These are phyloP conservation scores for Rosa multiflora DNA, from an alignment of 306 rosid genomes.

Conservation along the genomic window DNA sequence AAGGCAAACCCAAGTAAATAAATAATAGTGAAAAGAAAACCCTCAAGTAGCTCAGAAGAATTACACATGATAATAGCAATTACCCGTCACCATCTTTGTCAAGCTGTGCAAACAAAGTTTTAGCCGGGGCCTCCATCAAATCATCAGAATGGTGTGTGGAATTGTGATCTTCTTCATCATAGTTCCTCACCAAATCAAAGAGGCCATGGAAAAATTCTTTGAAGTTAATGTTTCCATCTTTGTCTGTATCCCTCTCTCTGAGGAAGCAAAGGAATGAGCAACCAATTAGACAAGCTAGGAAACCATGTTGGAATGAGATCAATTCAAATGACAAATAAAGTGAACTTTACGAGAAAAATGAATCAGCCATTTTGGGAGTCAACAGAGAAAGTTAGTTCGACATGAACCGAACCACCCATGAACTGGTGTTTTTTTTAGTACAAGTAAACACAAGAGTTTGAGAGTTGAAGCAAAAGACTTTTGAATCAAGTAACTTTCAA, in stretches of 20 bases:
- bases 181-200: slow-evolving; percentile 93
- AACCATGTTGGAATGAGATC: background rate
- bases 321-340: background rate
- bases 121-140: slow-evolving; percentile 76
- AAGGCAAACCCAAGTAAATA: slow-evolving; percentile 23
- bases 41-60: slow-evolving; percentile 8
- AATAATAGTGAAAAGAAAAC: slow-evolving; percentile 28
- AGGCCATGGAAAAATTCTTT: slow-evolving; percentile 97
- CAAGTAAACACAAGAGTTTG: background rate
- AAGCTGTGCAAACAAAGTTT: slow-evolving; percentile 68
- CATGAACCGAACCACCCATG: background rate
- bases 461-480: background rate
- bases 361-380: background rate
- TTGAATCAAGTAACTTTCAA: slow-evolving; percentile 8
- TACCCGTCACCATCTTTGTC: slow-evolving; percentile 96
- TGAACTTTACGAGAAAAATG: background rate
- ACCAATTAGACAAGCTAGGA: slow-evolving; percentile 27
- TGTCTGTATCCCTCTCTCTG: slow-evolving; percentile 90
- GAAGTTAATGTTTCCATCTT: slow-evolving; percentile 86
- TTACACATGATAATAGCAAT: slow-evolving; percentile 19
- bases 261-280: slow-evolving; percentile 22
- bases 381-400: background rate
- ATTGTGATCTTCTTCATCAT: slow-evolving; percentile 75
- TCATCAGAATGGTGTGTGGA: slow-evolving; percentile 51
- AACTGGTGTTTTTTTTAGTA: background rate